Base-by-base conservation (phyloP, 371 early-diverging fungal species). In the Cokeromyces recurvatus region DNA sequence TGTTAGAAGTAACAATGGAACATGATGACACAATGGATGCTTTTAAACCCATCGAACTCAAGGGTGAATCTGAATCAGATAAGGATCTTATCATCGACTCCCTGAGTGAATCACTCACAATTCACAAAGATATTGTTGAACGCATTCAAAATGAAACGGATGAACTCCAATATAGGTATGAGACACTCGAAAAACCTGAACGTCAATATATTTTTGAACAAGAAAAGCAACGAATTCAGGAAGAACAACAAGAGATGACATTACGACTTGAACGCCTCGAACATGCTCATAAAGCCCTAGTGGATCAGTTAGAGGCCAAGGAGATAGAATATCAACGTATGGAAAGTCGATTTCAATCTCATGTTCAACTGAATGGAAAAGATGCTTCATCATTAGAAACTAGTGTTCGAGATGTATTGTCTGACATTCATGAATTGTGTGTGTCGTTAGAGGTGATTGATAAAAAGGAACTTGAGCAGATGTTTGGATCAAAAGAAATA, bases 111-210 rank as follows among this genome's bases (percentile, higher is more conserved):
- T 71, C 71, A 16, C 38, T 71, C 7, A 58, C 59, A 20, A 67
- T 71, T 16, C 68, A 71, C 38, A 71, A 71, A 38, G 64, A 71
- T 19, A 59, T 67, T 10, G 53, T 71, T n/a, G 71, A 67, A 15
- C 67, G 63, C 17, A 51, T 59, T 19, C 57, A 61, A 23, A 24
- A 34, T 21, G 61, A 61, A 38, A 61, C 55, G 32, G 64, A 64
- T 9, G 50, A 57, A 3, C 21, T 60, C 2, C 53, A 59, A 37
- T 46, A 53, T 12, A 27, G 50, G 16, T 60, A 40, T 19, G 50
- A 47, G 19, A 5, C 5, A 29, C 38, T 32, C 38, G 39, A 53
- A 16, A 39, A 37, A 20, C 17, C 32, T 23, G 24, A 38, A 25
- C 39, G 22, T 24, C 38, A 39, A 6, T 27, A 16, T 1, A 8